phyloP scores from a whole-genome alignment of 768 basidiomycete species.

The Pilatotrama ljubarskyi region DNA sequence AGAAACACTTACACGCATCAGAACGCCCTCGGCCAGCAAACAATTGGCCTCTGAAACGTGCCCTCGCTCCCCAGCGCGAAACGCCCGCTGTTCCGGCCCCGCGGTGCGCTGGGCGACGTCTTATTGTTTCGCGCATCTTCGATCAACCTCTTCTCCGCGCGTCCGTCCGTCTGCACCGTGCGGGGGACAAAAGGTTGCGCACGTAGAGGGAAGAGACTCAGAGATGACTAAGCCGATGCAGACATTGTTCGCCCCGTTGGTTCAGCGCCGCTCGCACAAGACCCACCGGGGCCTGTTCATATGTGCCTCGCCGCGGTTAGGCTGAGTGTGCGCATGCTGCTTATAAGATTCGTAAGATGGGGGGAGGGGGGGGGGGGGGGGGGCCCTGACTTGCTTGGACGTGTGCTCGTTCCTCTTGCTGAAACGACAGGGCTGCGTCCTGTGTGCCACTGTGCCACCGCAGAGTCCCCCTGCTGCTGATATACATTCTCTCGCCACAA shows the following conservation, averaged over 20 bases:
- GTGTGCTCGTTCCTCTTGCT: no score
- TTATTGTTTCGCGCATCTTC: constrained; percentile 17
- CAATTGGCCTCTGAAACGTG: constrained; percentile 16
- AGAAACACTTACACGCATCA: constrained; percentile 5
- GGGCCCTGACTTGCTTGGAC: no score
- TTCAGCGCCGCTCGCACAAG: constrained; percentile 14
- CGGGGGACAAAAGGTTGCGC: constrained; percentile 13
- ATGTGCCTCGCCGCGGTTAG: background rate
- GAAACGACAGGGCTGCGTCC: no score
- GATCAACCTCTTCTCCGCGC: constrained; percentile 5
- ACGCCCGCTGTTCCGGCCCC: background rate
- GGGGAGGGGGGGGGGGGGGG: no score
- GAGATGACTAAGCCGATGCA: constrained; percentile 17
- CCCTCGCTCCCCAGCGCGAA: background rate
- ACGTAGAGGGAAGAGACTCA: constrained; percentile 6
- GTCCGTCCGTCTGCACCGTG: background rate
- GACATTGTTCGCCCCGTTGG: constrained; percentile 18
- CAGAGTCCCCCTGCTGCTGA: background rate
- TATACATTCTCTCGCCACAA: background rate
- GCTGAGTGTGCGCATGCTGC: background rate
- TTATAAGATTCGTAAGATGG: background rate
- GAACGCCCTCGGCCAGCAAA: background rate
- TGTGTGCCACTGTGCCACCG: no score
- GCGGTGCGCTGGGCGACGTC: background rate
- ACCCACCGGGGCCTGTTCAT: constrained; percentile 2